These are phyloP conservation scores for Lasiodiplodia hormozganensis DNA, from an alignment of 2,329 filamentous ascomycete species.

Conservation along the genomic window DNA sequence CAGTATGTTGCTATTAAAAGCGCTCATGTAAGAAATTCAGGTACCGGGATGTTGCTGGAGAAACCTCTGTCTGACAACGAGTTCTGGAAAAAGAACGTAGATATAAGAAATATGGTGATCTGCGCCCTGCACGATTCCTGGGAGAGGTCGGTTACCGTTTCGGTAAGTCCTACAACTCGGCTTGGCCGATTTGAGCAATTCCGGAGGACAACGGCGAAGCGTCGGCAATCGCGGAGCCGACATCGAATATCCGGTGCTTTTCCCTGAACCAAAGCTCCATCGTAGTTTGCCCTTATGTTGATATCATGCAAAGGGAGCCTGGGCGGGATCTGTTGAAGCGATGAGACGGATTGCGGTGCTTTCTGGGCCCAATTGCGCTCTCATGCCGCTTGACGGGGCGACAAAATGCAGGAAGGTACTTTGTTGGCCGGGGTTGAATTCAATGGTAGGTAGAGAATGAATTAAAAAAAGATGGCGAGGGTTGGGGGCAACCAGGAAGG, in stretches of 20 bases:
- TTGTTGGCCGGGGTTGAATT: not conserved
- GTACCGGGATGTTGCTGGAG: not conserved
- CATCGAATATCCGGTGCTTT: not conserved
- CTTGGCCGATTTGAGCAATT: not conserved
- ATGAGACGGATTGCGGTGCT: not conserved
- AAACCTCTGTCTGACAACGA: not conserved
- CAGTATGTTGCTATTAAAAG: not conserved
- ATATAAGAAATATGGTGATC: not conserved
- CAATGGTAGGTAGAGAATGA: not conserved
- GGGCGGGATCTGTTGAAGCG: not conserved
- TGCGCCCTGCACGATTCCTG: not conserved
- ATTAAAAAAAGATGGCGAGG: not conserved
- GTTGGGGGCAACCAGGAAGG: not conserved
- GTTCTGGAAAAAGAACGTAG: not conserved
- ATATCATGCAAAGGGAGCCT: not conserved
- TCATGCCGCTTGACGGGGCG: not conserved
- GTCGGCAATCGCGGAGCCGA: not conserved
- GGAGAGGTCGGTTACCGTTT: not conserved
- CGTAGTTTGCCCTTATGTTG: not conserved
- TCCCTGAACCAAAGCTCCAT: not conserved
- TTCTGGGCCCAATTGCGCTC: not conserved
- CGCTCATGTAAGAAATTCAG: not conserved
- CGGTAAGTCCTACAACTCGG: not conserved
- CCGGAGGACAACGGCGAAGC: not conserved
- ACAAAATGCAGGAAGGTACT: not conserved